Conservation (phyloP, 345 rosid species). For the Moricandia arvensis region DNA sequence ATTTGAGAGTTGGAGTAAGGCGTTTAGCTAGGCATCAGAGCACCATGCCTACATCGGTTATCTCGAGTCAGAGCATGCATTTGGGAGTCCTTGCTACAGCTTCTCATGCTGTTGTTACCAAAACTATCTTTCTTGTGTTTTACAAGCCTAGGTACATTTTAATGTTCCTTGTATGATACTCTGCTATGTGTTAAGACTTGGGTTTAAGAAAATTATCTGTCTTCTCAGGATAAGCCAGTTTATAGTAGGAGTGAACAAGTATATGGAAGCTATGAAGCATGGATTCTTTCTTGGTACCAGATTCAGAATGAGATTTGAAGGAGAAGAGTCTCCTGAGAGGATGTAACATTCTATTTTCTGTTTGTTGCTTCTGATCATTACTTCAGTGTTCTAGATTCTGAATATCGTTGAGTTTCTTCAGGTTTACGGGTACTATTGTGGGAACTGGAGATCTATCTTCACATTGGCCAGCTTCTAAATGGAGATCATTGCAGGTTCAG, state of each 20-base stretch:
- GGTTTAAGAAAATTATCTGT: not conserved
- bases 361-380: not conserved
- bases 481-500: slow-evolving; percentile 81
- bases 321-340: slow-evolving; percentile 73
- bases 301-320: slow-evolving; percentile 78
- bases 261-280: slow-evolving; percentile 51
- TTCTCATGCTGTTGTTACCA: slow-evolving; percentile 59
- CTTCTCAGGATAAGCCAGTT: slow-evolving; percentile 66
- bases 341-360: slow-evolving; percentile 32
- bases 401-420: slow-evolving; percentile 21
- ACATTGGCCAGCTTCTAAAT: slow-evolving; percentile 62
- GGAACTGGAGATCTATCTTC: slow-evolving; percentile 62
- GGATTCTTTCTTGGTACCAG: slow-evolving; percentile 61
- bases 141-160: slow-evolving; percentile 69
- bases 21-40: slow-evolving; percentile 57
- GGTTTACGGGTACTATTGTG: slow-evolving; percentile 79
- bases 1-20: slow-evolving; percentile 65
- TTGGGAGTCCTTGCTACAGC: slow-evolving; percentile 81
- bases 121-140: slow-evolving; percentile 61
- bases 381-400: slow-evolving; percentile 5
- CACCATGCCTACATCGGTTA: slow-evolving; percentile 62
- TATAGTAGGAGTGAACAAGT: slow-evolving; percentile 59
- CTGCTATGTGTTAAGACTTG: not conserved
- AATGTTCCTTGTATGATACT: slow-evolving; percentile 29
- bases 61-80: slow-evolving; percentile 82